These are phyloP conservation scores for Oryza meridionalis DNA, from an alignment of 176 grass and related monocot species.

Conservation along the genomic window DNA sequence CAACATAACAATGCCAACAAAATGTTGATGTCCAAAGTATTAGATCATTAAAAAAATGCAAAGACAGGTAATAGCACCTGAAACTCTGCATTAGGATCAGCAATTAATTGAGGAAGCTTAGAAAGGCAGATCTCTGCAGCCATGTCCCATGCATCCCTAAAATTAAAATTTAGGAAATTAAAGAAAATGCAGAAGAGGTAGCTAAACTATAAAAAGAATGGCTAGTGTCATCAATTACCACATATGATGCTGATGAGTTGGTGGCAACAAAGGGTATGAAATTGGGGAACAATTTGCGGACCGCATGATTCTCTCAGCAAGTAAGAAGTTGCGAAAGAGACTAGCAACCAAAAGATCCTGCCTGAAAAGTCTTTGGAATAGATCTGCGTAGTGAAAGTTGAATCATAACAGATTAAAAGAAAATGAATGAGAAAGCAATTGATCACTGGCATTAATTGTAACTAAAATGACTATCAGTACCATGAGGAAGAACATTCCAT, in stretches of 20 bases:
- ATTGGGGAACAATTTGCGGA: conserved; percentile 94
- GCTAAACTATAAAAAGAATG: conserved; percentile 21
- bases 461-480: conserved; percentile 45
- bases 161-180: conserved; percentile 49
- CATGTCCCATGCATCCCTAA: conserved; percentile 99
- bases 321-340: conserved; percentile 97
- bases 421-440: conserved; percentile 38
- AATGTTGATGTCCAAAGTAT: conserved; percentile 17
- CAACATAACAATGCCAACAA: conserved; percentile 28
- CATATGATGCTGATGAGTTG: conserved; percentile 99
- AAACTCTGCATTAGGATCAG: conserved; percentile 82
- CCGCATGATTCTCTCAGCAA: conserved; percentile 98
- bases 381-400: conserved; percentile 64
- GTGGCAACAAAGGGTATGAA: conserved; percentile 76
- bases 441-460: neutral
- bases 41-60: conserved; percentile 30
- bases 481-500: conserved; percentile 99
- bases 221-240: conserved; percentile 61
- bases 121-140: conserved; percentile 98
- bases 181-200: conserved; percentile 25
- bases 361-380: conserved; percentile 96
- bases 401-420: conserved; percentile 28
- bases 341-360: conserved; percentile 98
- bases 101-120: conserved; percentile 84
- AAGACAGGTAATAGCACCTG: conserved; percentile 57